Conservation (phyloP, 352 stramenopile genomes). For the Pythium pectinolyticum region DNA sequence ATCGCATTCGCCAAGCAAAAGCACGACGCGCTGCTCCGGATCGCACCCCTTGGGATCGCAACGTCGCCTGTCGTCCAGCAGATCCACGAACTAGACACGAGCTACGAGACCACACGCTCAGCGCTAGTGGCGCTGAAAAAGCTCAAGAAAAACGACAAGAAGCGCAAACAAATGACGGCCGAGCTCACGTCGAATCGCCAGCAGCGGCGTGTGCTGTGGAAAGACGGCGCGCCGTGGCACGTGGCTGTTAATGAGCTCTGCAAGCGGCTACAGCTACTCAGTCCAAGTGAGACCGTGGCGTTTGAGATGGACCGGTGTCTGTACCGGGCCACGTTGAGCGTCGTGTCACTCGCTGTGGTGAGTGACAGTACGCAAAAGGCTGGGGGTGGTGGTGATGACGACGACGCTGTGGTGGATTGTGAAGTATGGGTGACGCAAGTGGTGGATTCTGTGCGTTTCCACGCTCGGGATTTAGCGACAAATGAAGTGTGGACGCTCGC, state of each 20-base stretch:
- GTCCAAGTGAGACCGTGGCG: neutral
- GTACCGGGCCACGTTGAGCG: constrained; percentile 34
- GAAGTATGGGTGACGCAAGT: constrained; percentile 36
- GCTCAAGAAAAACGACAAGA: constrained; percentile 37
- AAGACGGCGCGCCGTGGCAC: constrained; percentile 37
- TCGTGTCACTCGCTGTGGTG: constrained; percentile 34
- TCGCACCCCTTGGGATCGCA: constrained; percentile 35
- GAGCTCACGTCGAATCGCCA: constrained; percentile 22
- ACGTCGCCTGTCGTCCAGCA: constrained; percentile 18
- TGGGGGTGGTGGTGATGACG: constrained; percentile 10
- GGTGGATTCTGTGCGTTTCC: constrained; percentile 33
- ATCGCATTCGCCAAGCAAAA: constrained; percentile 43
- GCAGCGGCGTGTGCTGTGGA: constrained; percentile 25
- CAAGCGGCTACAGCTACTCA: constrained; percentile 27
- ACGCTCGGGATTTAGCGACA: constrained; percentile 39
- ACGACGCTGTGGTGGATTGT: constrained; percentile 39
- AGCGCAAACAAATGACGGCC: constrained; percentile 23
- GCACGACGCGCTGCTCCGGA: constrained; percentile 39
- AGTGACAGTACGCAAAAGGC: neutral
- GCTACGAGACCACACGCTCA: constrained; percentile 2
- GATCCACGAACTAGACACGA: constrained; percentile 13
- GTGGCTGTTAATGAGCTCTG: constrained; percentile 38
- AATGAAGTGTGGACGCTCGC: constrained; percentile 30
- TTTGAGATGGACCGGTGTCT: constrained; percentile 43
- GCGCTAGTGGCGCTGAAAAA: constrained; percentile 13